Base-by-base conservation (phyloP, 106 monocot species). In the Apostasia shenzhenica region DNA sequence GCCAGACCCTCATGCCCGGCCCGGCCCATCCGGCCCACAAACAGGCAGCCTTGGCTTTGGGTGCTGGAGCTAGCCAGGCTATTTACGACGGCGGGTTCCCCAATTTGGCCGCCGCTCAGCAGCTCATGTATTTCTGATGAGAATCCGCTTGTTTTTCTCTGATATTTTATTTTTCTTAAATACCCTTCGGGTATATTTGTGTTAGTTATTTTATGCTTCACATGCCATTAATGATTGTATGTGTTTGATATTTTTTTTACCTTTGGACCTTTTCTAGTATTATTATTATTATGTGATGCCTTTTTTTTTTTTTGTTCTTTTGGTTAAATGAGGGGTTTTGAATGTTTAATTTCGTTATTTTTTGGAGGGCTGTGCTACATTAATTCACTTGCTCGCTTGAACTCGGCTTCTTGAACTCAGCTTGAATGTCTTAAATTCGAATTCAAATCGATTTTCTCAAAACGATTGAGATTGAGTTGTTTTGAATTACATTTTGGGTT, bases 81-180 rank as follows among this genome's bases (percentile, higher is more conserved):
- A 78, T 90, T 41, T 87, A 87, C 45, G 82, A 87, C 57, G 84
- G 76, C 37, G 80, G 91, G 0, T 91, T 75, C 73, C 87, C 68
- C 45, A 84, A 74, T 41, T 46, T 72, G 14, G 77, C 79, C 42
- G 66, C 81, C 9, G 58, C 87, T 2, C 90, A 91, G 77, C 90
- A 88, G 76, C 89, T 87, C 64, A 82, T 85, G 82, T 88, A 92
- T 44, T 92, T 84, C 60, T 78, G 70, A 76, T 69, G 57, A 79
- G 45, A 10, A 14, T 14, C 3, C 37, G 14, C 56, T 45, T 14
- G 13, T 49, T 40, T 44, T 12, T 43, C 6, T 3, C 57, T 57
- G 10, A 13, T 14, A 9, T 57, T 8, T 57, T 13, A 12, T 5
- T 14, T 57, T 12, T 57, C n/a, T 57, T 8, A 3, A 26, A 26